Evolutionary conservation across 2,329 filamentous ascomycete genomes (phyloP), one percentile per base, ranked within the genome.

Genomic region (Anthostomella pinea): DNA sequence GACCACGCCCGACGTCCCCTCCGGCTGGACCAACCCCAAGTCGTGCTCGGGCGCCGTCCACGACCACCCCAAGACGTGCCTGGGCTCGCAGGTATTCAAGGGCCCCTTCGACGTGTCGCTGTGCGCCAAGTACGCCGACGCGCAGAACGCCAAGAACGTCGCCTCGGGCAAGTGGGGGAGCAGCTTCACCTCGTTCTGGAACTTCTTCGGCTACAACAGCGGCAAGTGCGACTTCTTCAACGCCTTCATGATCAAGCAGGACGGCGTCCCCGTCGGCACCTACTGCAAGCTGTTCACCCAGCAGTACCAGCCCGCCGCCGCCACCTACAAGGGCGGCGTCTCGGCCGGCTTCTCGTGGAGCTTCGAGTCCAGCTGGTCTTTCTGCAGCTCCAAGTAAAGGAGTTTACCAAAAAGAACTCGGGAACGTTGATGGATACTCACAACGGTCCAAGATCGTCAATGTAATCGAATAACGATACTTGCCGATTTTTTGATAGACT

Each of bases 141-240:
- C 5, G 13, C 22, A 34, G 19, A 34, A 34, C 31, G 14, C 15
- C 13, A 4, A 7, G 11, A 34, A 34, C 31, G 15, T 13, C n/a
- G 10, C 4, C 21, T 16, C 21, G 20, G 27, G 27, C 27, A 6
- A 6, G 10, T n/a, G n/a, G n/a, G n/a, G n/a, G n/a, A n/a, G n/a
- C n/a, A n/a, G n/a, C n/a, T 30, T 30, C 27, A 15, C 13, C 27
- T 15, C 15, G 27, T 15, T 30, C 13, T 15, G 13, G 13, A 16
- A 18, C 8, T 16, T 5, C 5, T 11, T 30, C 27, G 27, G 27
- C 27, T 30, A 30, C 27, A 30, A 18, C 27, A n/a, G 16, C 27
- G 27, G 27, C 27, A 15, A 30, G 13, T 34, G 31, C 31, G 26
- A 26, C 19, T 34, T 34, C 31, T 34, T 34, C 21, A 34, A 34